These are phyloP conservation scores for Pulicaria dysenterica DNA, from an alignment of 129 eudicot species.

Conservation along the genomic window DNA sequence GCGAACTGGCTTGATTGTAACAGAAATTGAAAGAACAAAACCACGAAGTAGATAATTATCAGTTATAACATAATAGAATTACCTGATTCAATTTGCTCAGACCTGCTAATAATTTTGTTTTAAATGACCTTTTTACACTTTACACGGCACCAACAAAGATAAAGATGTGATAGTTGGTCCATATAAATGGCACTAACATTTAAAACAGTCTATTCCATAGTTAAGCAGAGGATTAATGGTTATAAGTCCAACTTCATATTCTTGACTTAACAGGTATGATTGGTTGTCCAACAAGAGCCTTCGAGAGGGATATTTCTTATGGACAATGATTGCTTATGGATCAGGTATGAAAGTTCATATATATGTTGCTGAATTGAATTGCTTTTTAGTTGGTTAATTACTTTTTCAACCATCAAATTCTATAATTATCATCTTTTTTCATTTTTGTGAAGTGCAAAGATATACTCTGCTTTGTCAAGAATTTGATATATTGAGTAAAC, in stretches of 20 bases:
- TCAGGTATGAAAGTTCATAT: constrained; percentile 48
- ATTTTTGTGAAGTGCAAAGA: background rate
- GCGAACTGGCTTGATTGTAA: too few species aligned
- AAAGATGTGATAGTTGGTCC: background rate
- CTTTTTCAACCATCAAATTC: background rate
- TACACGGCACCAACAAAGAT: background rate
- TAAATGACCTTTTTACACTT: too few species aligned
- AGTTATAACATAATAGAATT: too few species aligned
- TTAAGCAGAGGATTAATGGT: background rate
- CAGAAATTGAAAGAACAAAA: too few species aligned
- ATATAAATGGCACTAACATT: background rate
- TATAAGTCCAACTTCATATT: constrained; percentile 11
- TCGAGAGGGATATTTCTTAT: constrained; percentile 81
- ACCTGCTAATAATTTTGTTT: too few species aligned
- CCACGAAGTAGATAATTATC: too few species aligned
- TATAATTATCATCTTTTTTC: too few species aligned
- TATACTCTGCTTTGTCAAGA: background rate
- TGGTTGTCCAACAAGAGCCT: constrained; percentile 86
- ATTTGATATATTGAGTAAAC: background rate
- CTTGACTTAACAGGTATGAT: constrained; percentile 65
- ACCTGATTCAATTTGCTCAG: too few species aligned
- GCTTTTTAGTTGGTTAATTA: background rate
- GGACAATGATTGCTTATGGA: constrained; percentile 95
- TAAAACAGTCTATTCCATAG: too few species aligned
- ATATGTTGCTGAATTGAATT: background rate